Base-by-base conservation (phyloP, 192 early-diverging fungal species). In the Entrophospora sp. region DNA sequence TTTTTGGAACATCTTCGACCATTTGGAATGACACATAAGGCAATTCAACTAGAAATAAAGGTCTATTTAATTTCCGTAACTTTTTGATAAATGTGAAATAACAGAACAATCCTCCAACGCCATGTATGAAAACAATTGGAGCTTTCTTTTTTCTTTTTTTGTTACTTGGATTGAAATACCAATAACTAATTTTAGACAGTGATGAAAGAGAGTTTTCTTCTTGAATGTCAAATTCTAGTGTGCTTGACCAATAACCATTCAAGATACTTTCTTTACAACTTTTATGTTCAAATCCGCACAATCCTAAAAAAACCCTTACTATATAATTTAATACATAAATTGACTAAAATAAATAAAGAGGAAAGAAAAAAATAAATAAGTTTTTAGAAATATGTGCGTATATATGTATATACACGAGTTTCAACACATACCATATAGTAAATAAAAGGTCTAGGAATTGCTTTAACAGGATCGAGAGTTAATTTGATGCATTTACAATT, bases 81-180 rank as follows among this genome's bases (percentile, higher is more conserved):
- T 73, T 68, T 27, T 65, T 52, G 20, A 88, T 45, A 52, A 85
- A 79, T 20, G 81, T 71, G 16, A 71, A 40, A 65, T 89, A 88
- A 36, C 73, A 72, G 4, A 75, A 56, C 6, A 85, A 44, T 12
- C 88, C 86, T 10, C 85, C 87, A 51, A 89, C 80, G 9, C 88
- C 88, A 67, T 88, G 88, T 13, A 87, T 81, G 44, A 87, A 87
- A 0, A 89, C 76, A 28, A 89, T 65, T 1, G 88, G 85, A 14
- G 72, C 67, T 25, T 70, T 61, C 40, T 73, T 73, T 25, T 73
- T 43, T n/a, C 60, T 43, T n/a, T 72, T 46, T 31, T 52, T 44
- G 55, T 22, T 24, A 25, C 59, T 53, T 13, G 68, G 34, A 7
- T 67, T n/a, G 24, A 65, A 56, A 52, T 80, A 75, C 78, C 78